Percentiles rank a stretch among this genome's conserved stretches.
Evolutionary conservation across 768 basidiomycete genomes (phyloP).

Genomic region (Strobilomyces confusus): DNA sequence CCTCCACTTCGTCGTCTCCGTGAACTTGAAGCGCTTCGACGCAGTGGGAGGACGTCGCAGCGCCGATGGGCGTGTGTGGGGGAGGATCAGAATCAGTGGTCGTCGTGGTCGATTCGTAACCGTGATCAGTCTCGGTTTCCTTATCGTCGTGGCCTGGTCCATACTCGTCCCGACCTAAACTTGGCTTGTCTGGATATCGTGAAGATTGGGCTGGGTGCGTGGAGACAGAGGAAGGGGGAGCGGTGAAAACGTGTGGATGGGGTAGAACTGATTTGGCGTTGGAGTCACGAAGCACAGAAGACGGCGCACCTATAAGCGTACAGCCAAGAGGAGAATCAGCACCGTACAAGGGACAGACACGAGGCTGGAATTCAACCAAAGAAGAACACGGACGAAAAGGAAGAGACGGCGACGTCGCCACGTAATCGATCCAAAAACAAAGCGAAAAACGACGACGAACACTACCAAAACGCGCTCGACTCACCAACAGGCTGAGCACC

Average conservation of each 20-base stretch:
- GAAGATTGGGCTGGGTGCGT: background rate
- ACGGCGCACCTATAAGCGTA: conserved; percentile 13
- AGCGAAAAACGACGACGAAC: background rate
- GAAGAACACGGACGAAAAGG: background rate
- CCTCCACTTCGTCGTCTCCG: conserved; percentile 14
- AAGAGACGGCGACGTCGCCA: background rate
- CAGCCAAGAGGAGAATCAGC: conserved; percentile 9
- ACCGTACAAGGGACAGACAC: background rate
- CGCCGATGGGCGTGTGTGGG: conserved; percentile 24
- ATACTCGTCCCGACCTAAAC: conserved; percentile 3
- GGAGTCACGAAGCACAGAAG: conserved; percentile 9
- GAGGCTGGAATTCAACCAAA: background rate
- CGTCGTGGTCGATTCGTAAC: conserved; percentile 26
- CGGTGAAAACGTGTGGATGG: conserved; percentile 3
- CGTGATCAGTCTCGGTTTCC: conserved; percentile 23
- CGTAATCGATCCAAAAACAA: background rate
- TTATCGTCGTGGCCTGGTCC: conserved; percentile 16
- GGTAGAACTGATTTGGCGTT: conserved; percentile 4
- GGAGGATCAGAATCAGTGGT: conserved; percentile 26
- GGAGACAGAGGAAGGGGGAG: conserved; percentile 1
- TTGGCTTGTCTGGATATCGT: conserved; percentile 2
- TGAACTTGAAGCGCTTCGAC: conserved; percentile 5
- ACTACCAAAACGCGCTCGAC: conserved; percentile 8
- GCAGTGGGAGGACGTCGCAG: conserved; percentile 1
- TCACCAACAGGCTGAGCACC: conserved; percentile 17